Evolutionary conservation across 352 stramenopile species (phyloP).

Genomic region (Phytophthora boehmeriae): DNA sequence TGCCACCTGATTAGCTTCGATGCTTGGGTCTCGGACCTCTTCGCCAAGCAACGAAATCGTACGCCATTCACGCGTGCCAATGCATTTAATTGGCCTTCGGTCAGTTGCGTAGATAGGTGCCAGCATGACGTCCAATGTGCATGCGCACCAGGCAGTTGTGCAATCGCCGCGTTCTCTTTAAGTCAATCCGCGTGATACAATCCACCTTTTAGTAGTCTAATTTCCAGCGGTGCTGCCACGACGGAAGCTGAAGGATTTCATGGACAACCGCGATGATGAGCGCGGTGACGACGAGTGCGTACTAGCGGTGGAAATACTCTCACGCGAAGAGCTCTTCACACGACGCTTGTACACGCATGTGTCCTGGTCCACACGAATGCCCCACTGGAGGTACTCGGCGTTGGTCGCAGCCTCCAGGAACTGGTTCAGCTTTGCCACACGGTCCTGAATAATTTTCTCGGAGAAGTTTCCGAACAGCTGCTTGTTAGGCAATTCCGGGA

Average conservation of each 20-base stretch:
- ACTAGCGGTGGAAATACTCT: slow-evolving; percentile 49
- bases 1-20: slow-evolving; percentile 26
- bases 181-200: slow-evolving; percentile 32
- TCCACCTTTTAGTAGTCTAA: slow-evolving; percentile 34
- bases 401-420: slow-evolving; percentile 79
- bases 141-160: slow-evolving; percentile 1
- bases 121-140: not conserved
- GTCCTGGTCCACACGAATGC: slow-evolving; percentile 76
- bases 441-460: slow-evolving; percentile 80
- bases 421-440: slow-evolving; percentile 73
- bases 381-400: slow-evolving; percentile 77
- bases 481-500: slow-evolving; percentile 77
- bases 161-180: slow-evolving; percentile 25
- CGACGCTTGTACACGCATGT: slow-evolving; percentile 80
- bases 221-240: slow-evolving; percentile 61
- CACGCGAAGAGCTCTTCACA: slow-evolving; percentile 56
- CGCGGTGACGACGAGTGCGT: slow-evolving; percentile 59
- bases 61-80: slow-evolving; percentile 13
- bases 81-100: slow-evolving; percentile 18
- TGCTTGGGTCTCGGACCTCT: slow-evolving; percentile 15
- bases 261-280: slow-evolving; percentile 64
- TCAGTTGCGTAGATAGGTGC: slow-evolving; percentile 9
- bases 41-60: slow-evolving; percentile 18
- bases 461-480: slow-evolving; percentile 76
- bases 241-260: slow-evolving; percentile 79